These are phyloP conservation scores for Globisporangium sylvaticum DNA, from an alignment of 352 stramenopile genomes.

Conservation along the genomic window DNA sequence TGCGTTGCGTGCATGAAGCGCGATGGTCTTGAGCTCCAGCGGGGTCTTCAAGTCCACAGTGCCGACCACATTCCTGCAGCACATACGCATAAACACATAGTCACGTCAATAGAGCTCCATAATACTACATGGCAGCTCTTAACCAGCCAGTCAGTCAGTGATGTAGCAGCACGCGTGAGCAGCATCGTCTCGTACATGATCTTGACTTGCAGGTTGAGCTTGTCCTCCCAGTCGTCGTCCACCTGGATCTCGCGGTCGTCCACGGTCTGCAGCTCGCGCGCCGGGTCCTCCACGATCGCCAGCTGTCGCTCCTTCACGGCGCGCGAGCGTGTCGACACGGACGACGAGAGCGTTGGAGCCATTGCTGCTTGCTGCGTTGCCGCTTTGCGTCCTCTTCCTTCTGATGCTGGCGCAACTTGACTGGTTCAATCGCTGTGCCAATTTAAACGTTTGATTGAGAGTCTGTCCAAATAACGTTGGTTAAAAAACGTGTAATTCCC, in stretches of 20 bases:
- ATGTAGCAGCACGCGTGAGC: neutral
- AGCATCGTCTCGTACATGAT: slow-evolving; percentile 49
- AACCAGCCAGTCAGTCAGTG: neutral
- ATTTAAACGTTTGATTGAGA: too few relatives aligned
- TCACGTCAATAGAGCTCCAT: neutral
- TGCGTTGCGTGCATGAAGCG: slow-evolving; percentile 95
- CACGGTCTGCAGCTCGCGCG: slow-evolving; percentile 36
- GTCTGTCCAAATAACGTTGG: too few relatives aligned
- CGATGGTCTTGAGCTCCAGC: slow-evolving; percentile 97
- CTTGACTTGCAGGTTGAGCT: slow-evolving; percentile 75
- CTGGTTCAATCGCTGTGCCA: neutral
- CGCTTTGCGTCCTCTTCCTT: neutral
- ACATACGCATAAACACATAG: neutral
- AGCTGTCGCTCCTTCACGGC: slow-evolving; percentile 73
- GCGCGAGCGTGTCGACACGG: slow-evolving; percentile 29
- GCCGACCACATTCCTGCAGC: slow-evolving; percentile 89
- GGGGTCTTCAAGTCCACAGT: slow-evolving; percentile 94
- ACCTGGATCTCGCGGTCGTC: slow-evolving; percentile 58
- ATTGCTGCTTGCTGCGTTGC: slow-evolving; percentile 10
- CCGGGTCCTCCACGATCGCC: slow-evolving; percentile 46
- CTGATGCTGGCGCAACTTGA: neutral
- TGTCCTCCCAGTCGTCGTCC: slow-evolving; percentile 79
- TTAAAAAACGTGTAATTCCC: too few relatives aligned
- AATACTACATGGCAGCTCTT: neutral
- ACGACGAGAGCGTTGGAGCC: slow-evolving; percentile 3